These are phyloP conservation scores for Anisodus tanguticus DNA, from an alignment of 257 asterid genomes.

Conservation along the genomic window DNA sequence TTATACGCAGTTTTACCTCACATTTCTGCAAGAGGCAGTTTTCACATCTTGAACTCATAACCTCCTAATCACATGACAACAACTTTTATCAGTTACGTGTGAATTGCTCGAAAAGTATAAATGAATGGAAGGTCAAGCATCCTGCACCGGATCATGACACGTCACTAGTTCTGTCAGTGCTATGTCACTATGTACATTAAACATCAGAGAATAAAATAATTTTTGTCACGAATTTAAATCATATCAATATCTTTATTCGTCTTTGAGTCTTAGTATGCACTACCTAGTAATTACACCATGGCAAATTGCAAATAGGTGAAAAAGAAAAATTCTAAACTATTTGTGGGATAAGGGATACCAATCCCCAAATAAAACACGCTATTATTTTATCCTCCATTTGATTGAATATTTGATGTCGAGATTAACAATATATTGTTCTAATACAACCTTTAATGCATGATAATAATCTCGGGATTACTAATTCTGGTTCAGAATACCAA, in stretches of 20 bases:
- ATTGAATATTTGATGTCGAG: not conserved
- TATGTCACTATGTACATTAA: not conserved
- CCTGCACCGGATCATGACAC: not conserved
- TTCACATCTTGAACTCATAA: too few relatives aligned
- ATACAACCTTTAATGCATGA: not conserved
- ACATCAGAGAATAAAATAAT: not conserved
- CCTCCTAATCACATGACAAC: too few relatives aligned
- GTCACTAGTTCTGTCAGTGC: not conserved
- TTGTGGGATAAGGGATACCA: rapidly evolving
- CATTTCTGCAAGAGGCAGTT: too few relatives aligned
- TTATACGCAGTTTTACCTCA: too few relatives aligned
- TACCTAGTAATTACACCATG: too few relatives aligned
- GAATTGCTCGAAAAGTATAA: not conserved
- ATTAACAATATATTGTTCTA: not conserved
- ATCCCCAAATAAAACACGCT: not conserved
- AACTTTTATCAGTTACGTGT: not conserved
- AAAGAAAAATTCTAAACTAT: not conserved
- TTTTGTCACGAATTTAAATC: not conserved
- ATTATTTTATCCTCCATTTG: not conserved
- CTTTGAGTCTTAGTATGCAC: too few relatives aligned
- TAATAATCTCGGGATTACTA: not conserved
- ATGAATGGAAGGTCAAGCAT: not conserved
- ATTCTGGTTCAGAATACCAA: not conserved
- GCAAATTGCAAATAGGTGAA: too few relatives aligned
- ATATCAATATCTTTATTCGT: too few relatives aligned